Evolutionary conservation across 495 filamentous ascomycete species (phyloP).

Genomic region (Aspergillus biplanus): DNA sequence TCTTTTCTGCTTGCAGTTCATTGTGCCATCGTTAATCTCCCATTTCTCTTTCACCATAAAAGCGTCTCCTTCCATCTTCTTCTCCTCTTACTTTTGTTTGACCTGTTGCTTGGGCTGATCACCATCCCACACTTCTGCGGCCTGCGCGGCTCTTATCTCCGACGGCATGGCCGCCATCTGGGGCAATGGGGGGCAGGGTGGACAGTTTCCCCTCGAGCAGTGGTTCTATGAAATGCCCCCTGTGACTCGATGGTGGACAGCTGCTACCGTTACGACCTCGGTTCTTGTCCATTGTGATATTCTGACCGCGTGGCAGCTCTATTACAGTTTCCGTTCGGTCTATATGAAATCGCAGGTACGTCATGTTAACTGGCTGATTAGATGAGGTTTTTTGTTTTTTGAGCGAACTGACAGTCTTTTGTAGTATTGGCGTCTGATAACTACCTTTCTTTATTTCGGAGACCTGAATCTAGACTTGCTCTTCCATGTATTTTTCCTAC

Average conservation of each 20-base stretch:
- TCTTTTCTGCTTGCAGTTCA: neutral
- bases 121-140: constrained; percentile 5
- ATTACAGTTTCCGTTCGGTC: constrained; percentile 92
- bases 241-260: constrained; percentile 95
- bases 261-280: constrained; percentile 84
- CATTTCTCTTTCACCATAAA: neutral
- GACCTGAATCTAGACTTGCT: constrained; percentile 91
- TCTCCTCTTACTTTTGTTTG: neutral
- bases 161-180: constrained; percentile 48
- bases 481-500: constrained; percentile 98
- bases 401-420: constrained; percentile 22
- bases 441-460: constrained; percentile 97
- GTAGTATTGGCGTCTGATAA: constrained; percentile 93
- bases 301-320: constrained; percentile 88
- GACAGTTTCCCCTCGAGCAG: constrained; percentile 84
- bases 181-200: constrained; percentile 57
- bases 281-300: constrained; percentile 91
- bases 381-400: neutral
- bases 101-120: neutral
- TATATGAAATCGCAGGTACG: constrained; percentile 85
- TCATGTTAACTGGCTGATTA: constrained; percentile 2
- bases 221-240: constrained; percentile 99
- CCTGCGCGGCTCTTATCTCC: constrained; percentile 17
- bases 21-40: too few relatives aligned
- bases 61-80: neutral